Evolutionary conservation across 2,329 filamentous ascomycete genomes (phyloP).

Genomic region (Diplodia sapinea): DNA sequence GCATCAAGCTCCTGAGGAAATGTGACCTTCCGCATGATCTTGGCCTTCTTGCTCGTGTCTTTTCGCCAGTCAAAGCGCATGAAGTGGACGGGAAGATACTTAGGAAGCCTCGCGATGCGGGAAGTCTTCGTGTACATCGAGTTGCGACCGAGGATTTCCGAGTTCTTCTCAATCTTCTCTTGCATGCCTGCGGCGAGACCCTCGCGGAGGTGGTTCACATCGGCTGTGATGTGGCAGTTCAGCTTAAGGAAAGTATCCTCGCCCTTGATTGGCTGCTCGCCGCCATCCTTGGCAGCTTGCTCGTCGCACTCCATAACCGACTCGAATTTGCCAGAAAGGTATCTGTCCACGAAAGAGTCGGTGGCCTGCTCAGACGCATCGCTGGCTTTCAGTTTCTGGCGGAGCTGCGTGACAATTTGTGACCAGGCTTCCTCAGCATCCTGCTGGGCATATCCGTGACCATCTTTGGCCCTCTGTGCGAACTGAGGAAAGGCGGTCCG

Average conservation of each 20-base stretch:
- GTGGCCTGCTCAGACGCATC: slow-evolving; percentile 33
- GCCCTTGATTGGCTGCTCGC: slow-evolving; percentile 70
- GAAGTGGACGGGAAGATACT: slow-evolving; percentile 96
- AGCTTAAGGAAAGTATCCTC: slow-evolving; percentile 87
- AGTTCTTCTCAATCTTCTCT: slow-evolving; percentile 91
- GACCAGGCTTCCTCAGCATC: slow-evolving; percentile 99
- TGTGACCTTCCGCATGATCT: slow-evolving; percentile 98
- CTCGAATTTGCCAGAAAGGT: slow-evolving; percentile 82
- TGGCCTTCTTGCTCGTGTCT: slow-evolving; percentile 95
- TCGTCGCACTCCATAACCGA: slow-evolving; percentile 85
- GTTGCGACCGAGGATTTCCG: slow-evolving; percentile 75
- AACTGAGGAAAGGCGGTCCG: slow-evolving; percentile 88
- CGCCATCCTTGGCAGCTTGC: slow-evolving; percentile 72
- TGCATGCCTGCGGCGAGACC: slow-evolving; percentile 81
- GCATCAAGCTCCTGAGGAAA: slow-evolving; percentile 93
- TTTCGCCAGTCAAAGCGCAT: slow-evolving; percentile 98
- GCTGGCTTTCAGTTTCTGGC: slow-evolving; percentile 74
- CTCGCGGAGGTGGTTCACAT: slow-evolving; percentile 88
- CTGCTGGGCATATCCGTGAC: slow-evolving; percentile 91
- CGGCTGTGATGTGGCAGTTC: slow-evolving; percentile 89
- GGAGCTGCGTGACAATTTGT: slow-evolving; percentile 84
- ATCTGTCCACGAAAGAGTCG: slow-evolving; percentile 85
- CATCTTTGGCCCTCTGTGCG: slow-evolving; percentile 82
- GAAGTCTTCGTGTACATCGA: slow-evolving; percentile 88
- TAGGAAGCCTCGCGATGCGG: slow-evolving; percentile 86